Evolutionary conservation across 2,329 filamentous ascomycete genomes (phyloP).

Genomic region (Xylaria arbuscula): DNA sequence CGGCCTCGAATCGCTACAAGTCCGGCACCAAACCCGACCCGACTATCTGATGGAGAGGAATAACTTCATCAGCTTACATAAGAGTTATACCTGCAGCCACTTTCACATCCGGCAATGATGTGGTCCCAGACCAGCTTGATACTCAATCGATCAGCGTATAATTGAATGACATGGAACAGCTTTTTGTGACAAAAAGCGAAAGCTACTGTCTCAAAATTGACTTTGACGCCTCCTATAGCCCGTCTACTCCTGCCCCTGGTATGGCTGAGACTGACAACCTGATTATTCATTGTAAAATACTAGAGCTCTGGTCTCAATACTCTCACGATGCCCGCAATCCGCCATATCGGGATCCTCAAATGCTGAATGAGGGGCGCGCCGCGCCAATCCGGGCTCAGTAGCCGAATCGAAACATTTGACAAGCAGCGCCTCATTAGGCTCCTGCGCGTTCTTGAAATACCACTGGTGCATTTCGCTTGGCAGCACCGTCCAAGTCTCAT

Average conservation of each 20-base stretch:
- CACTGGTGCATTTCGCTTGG: constrained; percentile 57
- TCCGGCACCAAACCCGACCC: constrained; percentile 65
- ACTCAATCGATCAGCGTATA: background rate
- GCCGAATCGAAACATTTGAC: constrained; percentile 70
- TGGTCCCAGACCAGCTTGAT: background rate
- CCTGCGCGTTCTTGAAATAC: constrained; percentile 63
- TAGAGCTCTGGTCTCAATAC: constrained; percentile 66
- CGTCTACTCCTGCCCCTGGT: background rate
- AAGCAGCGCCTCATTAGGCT: constrained; percentile 62
- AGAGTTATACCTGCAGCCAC: background rate
- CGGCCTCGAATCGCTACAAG: constrained; percentile 83
- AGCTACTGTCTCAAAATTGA: background rate
- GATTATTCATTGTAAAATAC: constrained; percentile 58
- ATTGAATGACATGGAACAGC: background rate
- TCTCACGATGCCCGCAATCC: constrained; percentile 58
- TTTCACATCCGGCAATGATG: background rate
- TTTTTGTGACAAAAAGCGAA: background rate
- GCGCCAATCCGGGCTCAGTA: constrained; percentile 57
- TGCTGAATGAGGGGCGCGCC: constrained; percentile 64
- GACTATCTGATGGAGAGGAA: constrained; percentile 5
- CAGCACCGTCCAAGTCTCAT: constrained; percentile 55
- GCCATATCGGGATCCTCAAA: constrained; percentile 62
- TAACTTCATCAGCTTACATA: background rate
- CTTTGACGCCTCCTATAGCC: background rate
- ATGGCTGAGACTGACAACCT: background rate